Base-by-base conservation (phyloP, 371 early-diverging fungal species). In the Mycotypha africana region DNA sequence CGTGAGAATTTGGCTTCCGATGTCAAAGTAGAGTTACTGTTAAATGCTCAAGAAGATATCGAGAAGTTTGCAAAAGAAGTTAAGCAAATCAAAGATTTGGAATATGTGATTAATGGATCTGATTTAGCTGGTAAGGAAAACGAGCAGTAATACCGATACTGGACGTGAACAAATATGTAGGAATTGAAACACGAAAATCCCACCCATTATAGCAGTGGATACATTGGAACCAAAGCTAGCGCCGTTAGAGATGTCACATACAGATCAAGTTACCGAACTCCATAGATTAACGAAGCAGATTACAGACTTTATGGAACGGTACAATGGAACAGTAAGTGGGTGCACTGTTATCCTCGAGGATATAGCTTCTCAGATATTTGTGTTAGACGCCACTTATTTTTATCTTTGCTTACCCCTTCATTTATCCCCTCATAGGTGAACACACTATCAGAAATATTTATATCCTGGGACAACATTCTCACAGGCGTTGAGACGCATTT, bases 381-480 rank as follows among this genome's bases (percentile, higher is more conserved):
- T 28, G 34, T 5, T 41, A 17, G 32, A 8, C 28, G 11, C 11
- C 11, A 28, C 28, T 28, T 8, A 2, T 24, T 26, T 49, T 21
- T n/a, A 42, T 15, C 51, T 9, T n/a, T n/a, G n/a, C n/a, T n/a
- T n/a, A n/a, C n/a, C n/a, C n/a, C n/a, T n/a, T n/a, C n/a, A n/a
- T n/a, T n/a, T n/a, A n/a, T n/a, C n/a, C n/a, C n/a, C n/a, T n/a
- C n/a, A n/a, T 36, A 80, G 81, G 67, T 78, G 49, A 77, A 77
- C 21, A 81, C 81, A 2, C 25, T 81, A 43, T 81, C 81, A 2
- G 81, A 81, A 36, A 77, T 81, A 16, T 81, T 81, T 46, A 67
- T 81, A 38, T 66, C 73, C 5, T 81, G 81, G 81, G 81, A 81
- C 50, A 62, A 74, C 28, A 68, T 81, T 3, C 54, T 81, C 28